phyloP scores from a whole-genome alignment of 176 grass and related monocot species.

The Lolium perenne region DNA sequence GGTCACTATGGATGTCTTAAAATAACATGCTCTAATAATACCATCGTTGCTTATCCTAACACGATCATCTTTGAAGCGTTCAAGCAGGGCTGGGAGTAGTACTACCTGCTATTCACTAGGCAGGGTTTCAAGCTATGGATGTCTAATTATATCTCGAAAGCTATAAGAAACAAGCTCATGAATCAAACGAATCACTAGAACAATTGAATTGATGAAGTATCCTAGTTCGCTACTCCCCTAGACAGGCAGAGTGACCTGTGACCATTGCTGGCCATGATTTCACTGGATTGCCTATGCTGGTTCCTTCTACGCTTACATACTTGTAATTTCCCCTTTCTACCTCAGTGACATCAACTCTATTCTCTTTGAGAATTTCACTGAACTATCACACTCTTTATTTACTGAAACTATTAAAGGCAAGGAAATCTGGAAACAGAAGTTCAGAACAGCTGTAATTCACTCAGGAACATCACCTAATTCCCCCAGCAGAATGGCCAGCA shows the following conservation, averaged over 20 bases:
- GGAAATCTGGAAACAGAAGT: not conserved
- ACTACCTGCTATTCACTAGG: not conserved
- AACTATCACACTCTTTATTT: not conserved
- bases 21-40: not conserved
- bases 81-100: not conserved
- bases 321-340: not conserved
- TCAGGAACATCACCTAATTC: conserved; percentile 70
- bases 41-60: not conserved
- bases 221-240: not conserved
- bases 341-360: conserved; percentile 17
- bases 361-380: not conserved
- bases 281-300: not conserved
- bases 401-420: conserved; percentile 20
- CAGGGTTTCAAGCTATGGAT: not conserved
- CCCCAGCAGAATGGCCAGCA: conserved; percentile 78
- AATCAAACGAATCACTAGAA: not conserved
- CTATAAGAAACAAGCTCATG: not conserved
- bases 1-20: not conserved
- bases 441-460: not conserved
- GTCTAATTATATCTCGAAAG: not conserved
- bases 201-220: not conserved
- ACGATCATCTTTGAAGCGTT: not conserved
- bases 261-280: not conserved
- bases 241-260: not conserved
- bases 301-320: not conserved